Conservation (phyloP, 805 yeast genomes). For the Suhomyces prunicola region DNA sequence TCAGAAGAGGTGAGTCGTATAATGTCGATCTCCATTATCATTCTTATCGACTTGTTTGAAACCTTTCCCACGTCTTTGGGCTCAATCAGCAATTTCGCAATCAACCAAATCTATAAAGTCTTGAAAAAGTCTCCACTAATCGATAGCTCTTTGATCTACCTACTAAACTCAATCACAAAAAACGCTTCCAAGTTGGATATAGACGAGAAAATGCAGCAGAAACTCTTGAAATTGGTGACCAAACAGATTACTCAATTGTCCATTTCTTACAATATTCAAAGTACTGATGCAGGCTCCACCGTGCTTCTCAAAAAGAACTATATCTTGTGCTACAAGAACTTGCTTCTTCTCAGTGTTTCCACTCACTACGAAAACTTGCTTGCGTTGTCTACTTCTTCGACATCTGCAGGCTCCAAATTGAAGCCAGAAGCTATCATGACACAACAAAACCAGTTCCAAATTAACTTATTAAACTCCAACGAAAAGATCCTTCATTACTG, state of each 20-base stretch:
- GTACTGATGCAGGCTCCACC: slow-evolving; percentile 14
- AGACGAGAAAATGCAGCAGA: slow-evolving; percentile 39
- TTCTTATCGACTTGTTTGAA: slow-evolving; percentile 38
- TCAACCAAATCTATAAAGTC: slow-evolving; percentile 36
- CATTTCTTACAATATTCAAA: slow-evolving; percentile 16
- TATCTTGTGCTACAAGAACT: slow-evolving; percentile 28
- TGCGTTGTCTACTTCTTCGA: slow-evolving; percentile 30
- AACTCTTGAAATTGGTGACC: slow-evolving; percentile 29
- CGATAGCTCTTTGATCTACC: slow-evolving; percentile 25
- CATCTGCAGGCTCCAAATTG: slow-evolving; percentile 37
- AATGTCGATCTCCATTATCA: slow-evolving; percentile 24
- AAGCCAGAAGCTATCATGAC: slow-evolving; percentile 42
- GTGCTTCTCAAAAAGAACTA: slow-evolving; percentile 31
- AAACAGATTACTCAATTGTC: slow-evolving; percentile 24
- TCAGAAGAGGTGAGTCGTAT: slow-evolving; percentile 14
- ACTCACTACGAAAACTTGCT: slow-evolving; percentile 38
- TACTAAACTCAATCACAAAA: slow-evolving; percentile 30
- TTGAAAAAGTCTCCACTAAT: slow-evolving; percentile 31
- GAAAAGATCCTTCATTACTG: slow-evolving; percentile 30
- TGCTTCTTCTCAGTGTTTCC: slow-evolving; percentile 30
- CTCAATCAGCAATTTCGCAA: slow-evolving; percentile 33
- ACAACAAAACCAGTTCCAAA: slow-evolving; percentile 39
- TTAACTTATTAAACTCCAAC: slow-evolving; percentile 22
- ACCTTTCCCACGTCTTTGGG: slow-evolving; percentile 34
- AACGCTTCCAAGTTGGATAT: slow-evolving; percentile 36